Conservation (phyloP, 768 basidiomycete species). For the Pulveroboletus sp. region DNA sequence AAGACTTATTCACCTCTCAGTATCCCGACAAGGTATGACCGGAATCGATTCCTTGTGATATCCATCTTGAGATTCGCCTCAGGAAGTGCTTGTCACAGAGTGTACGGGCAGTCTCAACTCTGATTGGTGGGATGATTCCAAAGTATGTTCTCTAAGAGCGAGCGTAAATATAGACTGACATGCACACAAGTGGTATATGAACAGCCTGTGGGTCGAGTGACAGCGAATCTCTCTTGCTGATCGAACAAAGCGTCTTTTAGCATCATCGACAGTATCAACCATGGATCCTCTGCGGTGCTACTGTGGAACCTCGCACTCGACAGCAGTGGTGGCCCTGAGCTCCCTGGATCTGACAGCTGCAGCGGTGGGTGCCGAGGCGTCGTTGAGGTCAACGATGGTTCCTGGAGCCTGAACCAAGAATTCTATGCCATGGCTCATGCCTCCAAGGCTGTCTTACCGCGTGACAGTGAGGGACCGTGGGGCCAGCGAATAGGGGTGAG, state of each 20-base stretch:
- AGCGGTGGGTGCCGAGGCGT: constrained; percentile 62
- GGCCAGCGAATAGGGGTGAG: constrained; percentile 63
- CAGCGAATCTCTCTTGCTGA: constrained; percentile 23
- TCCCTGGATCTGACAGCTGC: constrained; percentile 63
- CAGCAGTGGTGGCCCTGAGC: constrained; percentile 54
- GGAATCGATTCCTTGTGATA: background rate
- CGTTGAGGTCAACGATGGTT: constrained; percentile 61
- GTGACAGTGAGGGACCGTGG: constrained; percentile 61
- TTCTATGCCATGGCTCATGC: constrained; percentile 75
- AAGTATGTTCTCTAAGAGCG: constrained; percentile 36
- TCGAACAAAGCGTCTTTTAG: constrained; percentile 11
- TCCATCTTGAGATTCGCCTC: background rate
- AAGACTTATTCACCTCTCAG: constrained; percentile 50
- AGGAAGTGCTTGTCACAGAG: constrained; percentile 49
- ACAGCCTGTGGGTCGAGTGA: constrained; percentile 46
- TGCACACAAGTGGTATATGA: constrained; percentile 56
- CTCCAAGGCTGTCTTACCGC: constrained; percentile 67
- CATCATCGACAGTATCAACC: constrained; percentile 36
- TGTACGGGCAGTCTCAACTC: constrained; percentile 61
- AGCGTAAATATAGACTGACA: constrained; percentile 7
- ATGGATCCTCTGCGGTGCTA: constrained; percentile 41
- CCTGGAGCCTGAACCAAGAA: constrained; percentile 67
- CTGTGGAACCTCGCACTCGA: constrained; percentile 79
- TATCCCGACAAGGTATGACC: constrained; percentile 47
- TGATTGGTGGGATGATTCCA: constrained; percentile 80